These are phyloP conservation scores for Fusarium pseudograminearum DNA, from an alignment of 2,329 filamentous ascomycete species.

Conservation along the genomic window DNA sequence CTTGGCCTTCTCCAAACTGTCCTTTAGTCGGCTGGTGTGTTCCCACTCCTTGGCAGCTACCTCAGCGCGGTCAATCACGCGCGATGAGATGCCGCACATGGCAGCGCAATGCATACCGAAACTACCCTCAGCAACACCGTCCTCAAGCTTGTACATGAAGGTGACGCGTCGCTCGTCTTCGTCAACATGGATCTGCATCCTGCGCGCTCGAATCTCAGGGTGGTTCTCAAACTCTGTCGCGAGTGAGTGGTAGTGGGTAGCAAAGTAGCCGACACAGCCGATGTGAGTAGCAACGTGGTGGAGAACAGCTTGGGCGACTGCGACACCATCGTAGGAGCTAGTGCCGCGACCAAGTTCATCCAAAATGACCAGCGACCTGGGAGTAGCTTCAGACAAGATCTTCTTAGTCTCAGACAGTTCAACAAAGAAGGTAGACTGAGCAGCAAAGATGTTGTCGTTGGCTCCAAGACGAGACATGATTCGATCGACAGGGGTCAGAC, in stretches of 20 bases:
- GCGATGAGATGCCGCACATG: slow-evolving; percentile 92
- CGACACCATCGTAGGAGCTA: slow-evolving; percentile 94
- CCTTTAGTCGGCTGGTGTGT: slow-evolving; percentile 89
- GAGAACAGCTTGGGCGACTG: slow-evolving; percentile 95
- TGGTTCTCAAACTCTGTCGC: slow-evolving; percentile 91
- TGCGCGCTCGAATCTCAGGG: slow-evolving; percentile 84
- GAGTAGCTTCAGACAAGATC: slow-evolving; percentile 93
- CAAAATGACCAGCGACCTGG: slow-evolving; percentile 93
- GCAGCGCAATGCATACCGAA: slow-evolving; percentile 99
- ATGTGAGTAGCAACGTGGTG: slow-evolving; percentile 95
- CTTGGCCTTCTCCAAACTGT: slow-evolving; percentile 85
- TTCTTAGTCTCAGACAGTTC: slow-evolving; percentile 98
- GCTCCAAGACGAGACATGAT: slow-evolving; percentile 99
- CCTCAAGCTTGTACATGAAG: slow-evolving; percentile 93
- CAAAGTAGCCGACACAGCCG: slow-evolving; percentile 95
- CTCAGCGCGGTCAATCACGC: slow-evolving; percentile 88
- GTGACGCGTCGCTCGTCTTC: slow-evolving; percentile 87
- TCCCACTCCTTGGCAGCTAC: slow-evolving; percentile 93
- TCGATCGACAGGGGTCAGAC: slow-evolving; percentile 89
- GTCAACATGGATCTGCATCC: slow-evolving; percentile 97
- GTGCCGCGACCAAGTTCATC: slow-evolving; percentile 97
- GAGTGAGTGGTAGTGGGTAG: slow-evolving; percentile 95
- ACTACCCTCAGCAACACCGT: slow-evolving; percentile 93
- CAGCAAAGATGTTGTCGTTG: slow-evolving; percentile 98
- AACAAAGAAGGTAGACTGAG: slow-evolving; percentile 98